These are phyloP conservation scores for Vickermania ingenoplastis DNA, from an alignment of 208 protist genomes.

Conservation along the genomic window DNA sequence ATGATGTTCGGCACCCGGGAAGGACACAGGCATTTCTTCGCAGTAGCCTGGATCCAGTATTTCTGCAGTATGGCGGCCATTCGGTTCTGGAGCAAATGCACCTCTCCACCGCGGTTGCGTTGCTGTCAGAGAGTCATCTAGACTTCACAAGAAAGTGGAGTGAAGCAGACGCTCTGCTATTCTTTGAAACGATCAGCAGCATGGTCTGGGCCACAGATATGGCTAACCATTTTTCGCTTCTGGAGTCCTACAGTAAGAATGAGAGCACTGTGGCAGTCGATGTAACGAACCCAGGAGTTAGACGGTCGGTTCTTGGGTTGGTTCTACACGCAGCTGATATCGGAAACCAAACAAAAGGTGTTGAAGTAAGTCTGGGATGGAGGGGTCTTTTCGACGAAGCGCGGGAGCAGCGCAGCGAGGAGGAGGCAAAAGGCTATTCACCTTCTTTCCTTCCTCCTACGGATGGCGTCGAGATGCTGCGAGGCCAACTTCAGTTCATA, in stretches of 20 bases:
- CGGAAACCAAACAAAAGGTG: conserved; percentile 40
- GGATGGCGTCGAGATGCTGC: conserved; percentile 12
- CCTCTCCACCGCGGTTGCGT: conserved; percentile 41
- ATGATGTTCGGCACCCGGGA: conserved; percentile 74
- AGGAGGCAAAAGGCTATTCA: conserved; percentile 17
- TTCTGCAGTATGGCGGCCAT: conserved; percentile 33
- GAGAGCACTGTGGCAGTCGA: conserved; percentile 15
- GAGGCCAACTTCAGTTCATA: conserved; percentile 61
- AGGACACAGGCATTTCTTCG: conserved; percentile 42
- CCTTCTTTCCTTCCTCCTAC: neutral
- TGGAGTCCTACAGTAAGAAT: conserved; percentile 15
- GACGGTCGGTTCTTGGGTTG: conserved; percentile 41
- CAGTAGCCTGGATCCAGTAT: conserved; percentile 41
- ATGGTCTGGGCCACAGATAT: conserved; percentile 66
- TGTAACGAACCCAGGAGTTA: conserved; percentile 23
- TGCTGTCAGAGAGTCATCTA: conserved; percentile 30
- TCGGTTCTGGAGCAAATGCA: conserved; percentile 74
- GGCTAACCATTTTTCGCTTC: conserved; percentile 21
- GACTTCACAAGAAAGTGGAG: conserved; percentile 52
- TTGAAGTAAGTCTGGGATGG: conserved; percentile 57
- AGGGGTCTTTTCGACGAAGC: conserved; percentile 70
- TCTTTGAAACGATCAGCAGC: conserved; percentile 38
- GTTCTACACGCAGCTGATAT: conserved; percentile 78
- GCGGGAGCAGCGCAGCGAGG: conserved; percentile 63
- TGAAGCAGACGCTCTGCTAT: conserved; percentile 40